Evolutionary conservation across 768 basidiomycete species (phyloP), one percentile per base, ranked within the genome.

Genomic region (Tulasnella sp.): DNA sequence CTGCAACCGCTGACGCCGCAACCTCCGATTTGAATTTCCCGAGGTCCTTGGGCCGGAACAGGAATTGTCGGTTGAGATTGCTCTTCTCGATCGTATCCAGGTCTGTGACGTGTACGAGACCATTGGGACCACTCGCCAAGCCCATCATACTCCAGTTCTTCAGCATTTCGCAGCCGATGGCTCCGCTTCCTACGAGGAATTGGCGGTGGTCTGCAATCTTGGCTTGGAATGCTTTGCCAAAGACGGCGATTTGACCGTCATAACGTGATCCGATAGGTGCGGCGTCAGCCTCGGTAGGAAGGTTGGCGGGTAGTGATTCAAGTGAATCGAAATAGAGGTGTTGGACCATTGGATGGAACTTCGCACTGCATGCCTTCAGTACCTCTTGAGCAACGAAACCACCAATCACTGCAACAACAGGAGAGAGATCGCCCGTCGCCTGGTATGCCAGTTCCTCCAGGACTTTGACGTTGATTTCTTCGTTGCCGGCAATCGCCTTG

Each of bases 111-210:
- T 93, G 82, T 57, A 99, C 87, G 50, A 76, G 71, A 8, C 88
- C 96, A 39, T 81, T 75, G 14, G 78, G 74, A 9, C 88, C 88
- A 29, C 83, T 78, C 6, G 80, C 93, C 43, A 99, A 73, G 60
- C 96, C 96, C 77, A 98, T 94, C 90, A 98, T 87, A 62, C 88
- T 86, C 96, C 96, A 99, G 70, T 98, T 99, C 76, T 99, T 99
- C 65, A 99, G 73, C 96, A 98, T 98, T 73, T 99, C 96, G 67
- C 96, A 99, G 17, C 96, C 96, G 67, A 99, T 98, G 34, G 96
- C 96, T 42, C 96, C 96, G n/a, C 94, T 83, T 7, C 96, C 96
- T 56, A 99, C 96, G 42, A 99, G 77, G 79, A 99, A 99, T 65
- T 98, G 88, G 25, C 86, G 79, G 67, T 90, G 81, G 66, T 86